phyloP scores from a whole-genome alignment of 2,329 filamentous ascomycete genomes.

The Colletotrichum sp. region DNA sequence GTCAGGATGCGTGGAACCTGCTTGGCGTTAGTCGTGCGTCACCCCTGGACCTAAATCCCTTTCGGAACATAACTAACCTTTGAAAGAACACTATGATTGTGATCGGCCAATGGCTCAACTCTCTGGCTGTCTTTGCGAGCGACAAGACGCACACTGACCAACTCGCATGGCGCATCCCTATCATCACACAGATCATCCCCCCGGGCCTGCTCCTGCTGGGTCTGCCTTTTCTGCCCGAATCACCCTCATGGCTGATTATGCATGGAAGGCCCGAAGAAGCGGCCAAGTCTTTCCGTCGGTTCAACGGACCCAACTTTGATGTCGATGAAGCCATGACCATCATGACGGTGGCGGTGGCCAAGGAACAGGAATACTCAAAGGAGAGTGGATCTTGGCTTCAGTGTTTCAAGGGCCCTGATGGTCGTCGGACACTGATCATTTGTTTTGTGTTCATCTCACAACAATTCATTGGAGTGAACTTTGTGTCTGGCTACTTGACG shows the following conservation, averaged over 20 bases:
- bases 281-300: conserved; percentile 23
- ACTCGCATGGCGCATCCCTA: conserved; percentile 31
- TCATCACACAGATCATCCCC: conserved; percentile 33
- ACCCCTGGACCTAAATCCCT: neutral
- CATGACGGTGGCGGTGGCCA: conserved; percentile 25
- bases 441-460: conserved; percentile 34
- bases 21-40: conserved; percentile 26
- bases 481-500: conserved; percentile 32
- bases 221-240: conserved; percentile 25
- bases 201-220: conserved; percentile 26
- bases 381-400: conserved; percentile 27
- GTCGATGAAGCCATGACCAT: conserved; percentile 26
- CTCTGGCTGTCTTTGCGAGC: conserved; percentile 12
- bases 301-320: conserved; percentile 30
- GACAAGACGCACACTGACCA: conserved; percentile 22
- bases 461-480: conserved; percentile 33
- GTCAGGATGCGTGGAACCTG: conserved; percentile 33
- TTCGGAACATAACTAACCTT: neutral
- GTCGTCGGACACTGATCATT: conserved; percentile 32
- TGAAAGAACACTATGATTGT: conserved; percentile 35
- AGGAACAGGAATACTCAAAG: conserved; percentile 26
- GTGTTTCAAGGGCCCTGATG: conserved; percentile 31
- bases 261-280: conserved; percentile 21
- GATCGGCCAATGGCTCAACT: conserved; percentile 27
- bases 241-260: conserved; percentile 26